Base-by-base conservation (phyloP, 441 rosid species). In the Adansonia grandidieri region DNA sequence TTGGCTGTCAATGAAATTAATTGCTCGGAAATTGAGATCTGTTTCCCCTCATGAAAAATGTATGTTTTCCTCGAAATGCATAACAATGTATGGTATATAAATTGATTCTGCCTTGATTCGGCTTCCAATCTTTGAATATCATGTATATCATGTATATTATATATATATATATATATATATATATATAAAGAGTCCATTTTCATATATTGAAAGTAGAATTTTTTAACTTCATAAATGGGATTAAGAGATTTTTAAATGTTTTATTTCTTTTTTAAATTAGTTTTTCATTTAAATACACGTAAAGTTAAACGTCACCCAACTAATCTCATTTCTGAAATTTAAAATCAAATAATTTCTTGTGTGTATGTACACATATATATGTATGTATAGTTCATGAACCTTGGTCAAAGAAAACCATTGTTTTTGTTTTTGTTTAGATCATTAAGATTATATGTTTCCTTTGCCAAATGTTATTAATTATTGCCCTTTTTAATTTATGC, bases 91-190 rank as follows among this genome's bases (percentile, higher is more conserved):
- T 48, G 42, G 3, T 50, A 75, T 71, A 80, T 81, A 75, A 80
- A 60, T 62, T 50, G 32, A 73, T 56, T 73, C 65, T 79, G 75
- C 80, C 77, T 88, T 69, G 85, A 84, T 84, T 79, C 53, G 80
- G 84, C 84, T 73, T 82, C 89, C 80, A 15, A 77, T 84, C 79
- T 87, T 90, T 86, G 89, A 86, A 80, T 80, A 85, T 86, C 82
- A 85, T 85, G 87, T 37, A 37, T 37, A 37, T 37, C 53, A 56
- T 77, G 66, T 71, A 9, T 9, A 48, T 9, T 58, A 56, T 77
- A 66, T 73, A 9, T 57, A 56, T 77, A 62, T 73, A 75, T 65
- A 0, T 5, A 14, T 6, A 13, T 42, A 3, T 32, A 13, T 32
- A 14, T 32, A 1, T 53, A 14, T 53, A 53, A 14, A 51, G 6